Evolutionary conservation across 257 asterid species (phyloP).

Genomic region (Primulina eburnea): DNA sequence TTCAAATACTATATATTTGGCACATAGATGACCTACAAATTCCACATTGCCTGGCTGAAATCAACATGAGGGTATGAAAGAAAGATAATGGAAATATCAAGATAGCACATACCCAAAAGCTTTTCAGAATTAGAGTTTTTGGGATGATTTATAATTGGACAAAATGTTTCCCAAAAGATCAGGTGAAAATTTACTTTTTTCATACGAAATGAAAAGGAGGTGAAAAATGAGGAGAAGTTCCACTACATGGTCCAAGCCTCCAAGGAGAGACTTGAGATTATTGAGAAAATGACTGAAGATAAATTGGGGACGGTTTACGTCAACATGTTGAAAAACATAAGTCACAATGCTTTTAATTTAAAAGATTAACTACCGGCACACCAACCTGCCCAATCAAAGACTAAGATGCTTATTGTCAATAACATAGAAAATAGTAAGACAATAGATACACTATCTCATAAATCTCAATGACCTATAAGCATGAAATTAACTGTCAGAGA

Average conservation of each 20-base stretch:
- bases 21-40: background rate
- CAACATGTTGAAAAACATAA: background rate
- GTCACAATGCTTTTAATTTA: background rate
- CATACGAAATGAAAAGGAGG: background rate
- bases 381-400: background rate
- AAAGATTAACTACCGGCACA: no score
- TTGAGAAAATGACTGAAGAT: background rate
- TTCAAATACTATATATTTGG: background rate
- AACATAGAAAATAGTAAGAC: background rate
- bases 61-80: background rate
- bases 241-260: background rate
- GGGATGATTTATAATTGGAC: background rate
- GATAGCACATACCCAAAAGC: constrained; percentile 1
- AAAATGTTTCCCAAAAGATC: background rate
- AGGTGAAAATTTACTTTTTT: background rate
- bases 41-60: background rate
- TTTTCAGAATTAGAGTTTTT: background rate
- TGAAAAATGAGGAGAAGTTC: background rate
- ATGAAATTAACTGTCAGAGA: constrained; percentile 9
- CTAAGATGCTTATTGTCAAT: background rate
- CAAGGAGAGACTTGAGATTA: background rate
- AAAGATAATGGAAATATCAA: background rate
- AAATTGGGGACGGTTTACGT: background rate
- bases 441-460: constrained; percentile 3
- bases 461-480: constrained; percentile 13